Evolutionary conservation across 495 filamentous ascomycete species (phyloP).

Genomic region (Penicillium nucicola): DNA sequence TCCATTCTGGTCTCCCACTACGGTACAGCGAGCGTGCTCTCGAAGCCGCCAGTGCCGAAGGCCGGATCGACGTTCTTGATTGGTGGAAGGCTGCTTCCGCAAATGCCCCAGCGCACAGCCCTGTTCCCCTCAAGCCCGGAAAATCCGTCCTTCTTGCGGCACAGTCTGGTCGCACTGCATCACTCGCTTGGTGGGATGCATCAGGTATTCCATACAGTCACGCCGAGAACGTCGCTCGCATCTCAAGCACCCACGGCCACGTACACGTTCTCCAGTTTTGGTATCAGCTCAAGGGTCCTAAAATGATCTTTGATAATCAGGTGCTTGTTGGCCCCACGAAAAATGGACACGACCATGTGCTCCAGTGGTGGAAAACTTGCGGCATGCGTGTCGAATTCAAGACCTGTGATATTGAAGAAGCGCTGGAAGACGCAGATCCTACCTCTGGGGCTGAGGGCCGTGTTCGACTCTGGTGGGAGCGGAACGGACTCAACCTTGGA

Average conservation of each 20-base stretch:
- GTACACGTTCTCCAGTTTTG: slow-evolving; percentile 80
- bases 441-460: slow-evolving; percentile 57
- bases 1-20: slow-evolving; percentile 70
- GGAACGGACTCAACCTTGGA: slow-evolving; percentile 82
- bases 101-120: slow-evolving; percentile 20
- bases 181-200: slow-evolving; percentile 79
- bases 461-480: slow-evolving; percentile 85
- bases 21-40: slow-evolving; percentile 83
- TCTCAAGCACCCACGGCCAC: slow-evolving; percentile 82
- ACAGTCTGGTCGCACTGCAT: slow-evolving; percentile 67
- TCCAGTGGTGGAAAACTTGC: slow-evolving; percentile 88
- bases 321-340: slow-evolving; percentile 85
- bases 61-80: slow-evolving; percentile 77
- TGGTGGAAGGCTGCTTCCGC: slow-evolving; percentile 77
- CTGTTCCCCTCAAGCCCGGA: slow-evolving; percentile 68
- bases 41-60: slow-evolving; percentile 78
- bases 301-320: slow-evolving; percentile 85
- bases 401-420: slow-evolving; percentile 93
- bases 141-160: slow-evolving; percentile 77
- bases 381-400: slow-evolving; percentile 83
- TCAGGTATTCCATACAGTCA: slow-evolving; percentile 71
- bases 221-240: slow-evolving; percentile 73
- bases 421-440: slow-evolving; percentile 78
- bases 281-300: slow-evolving; percentile 72
- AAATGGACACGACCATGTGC: slow-evolving; percentile 75